Evolutionary conservation across 164 flowering plant species (phyloP).

Genomic region (Vitis vinifera): DNA sequence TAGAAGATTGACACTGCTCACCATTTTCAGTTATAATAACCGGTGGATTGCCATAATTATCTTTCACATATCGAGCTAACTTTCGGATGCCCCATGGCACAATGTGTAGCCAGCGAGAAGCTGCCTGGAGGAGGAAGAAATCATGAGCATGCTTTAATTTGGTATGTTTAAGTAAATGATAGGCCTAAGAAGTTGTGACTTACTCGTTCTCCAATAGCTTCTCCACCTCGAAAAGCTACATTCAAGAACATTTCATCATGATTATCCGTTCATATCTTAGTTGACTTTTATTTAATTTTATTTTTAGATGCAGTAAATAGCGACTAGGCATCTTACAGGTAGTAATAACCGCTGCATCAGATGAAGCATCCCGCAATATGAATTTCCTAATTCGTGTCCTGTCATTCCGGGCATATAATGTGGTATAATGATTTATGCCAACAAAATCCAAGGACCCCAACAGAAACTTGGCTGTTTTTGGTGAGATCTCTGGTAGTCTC

Average conservation of each 20-base stretch:
- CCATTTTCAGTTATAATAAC: constrained; percentile 91
- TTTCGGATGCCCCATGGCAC: constrained; percentile 90
- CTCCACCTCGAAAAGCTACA: constrained; percentile 55
- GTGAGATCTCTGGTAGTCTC: constrained; percentile 62
- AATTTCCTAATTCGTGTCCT: constrained; percentile 48
- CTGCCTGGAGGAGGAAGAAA: constrained; percentile 47
- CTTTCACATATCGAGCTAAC: constrained; percentile 54
- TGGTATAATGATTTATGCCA: constrained; percentile 87
- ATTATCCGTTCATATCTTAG: background rate
- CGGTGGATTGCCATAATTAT: constrained; percentile 71
- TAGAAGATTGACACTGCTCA: constrained; percentile 15
- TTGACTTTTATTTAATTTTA: background rate
- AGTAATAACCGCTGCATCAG: constrained; percentile 70
- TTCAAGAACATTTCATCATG: constrained; percentile 7
- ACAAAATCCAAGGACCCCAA: constrained; percentile 65
- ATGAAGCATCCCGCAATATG: constrained; percentile 62
- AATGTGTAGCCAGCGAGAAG: constrained; percentile 78
- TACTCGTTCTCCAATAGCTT: constrained; percentile 79
- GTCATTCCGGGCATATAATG: constrained; percentile 73
- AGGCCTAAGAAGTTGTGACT: constrained; percentile 11
- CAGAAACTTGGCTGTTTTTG: constrained; percentile 38
- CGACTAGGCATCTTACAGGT: constrained; percentile 52
- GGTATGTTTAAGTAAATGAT: constrained; percentile 1
- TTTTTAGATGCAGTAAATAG: background rate
- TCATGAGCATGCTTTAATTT: background rate